Conservation (phyloP, 805 yeast genomes). For the Yarrowia keelungensis region DNA sequence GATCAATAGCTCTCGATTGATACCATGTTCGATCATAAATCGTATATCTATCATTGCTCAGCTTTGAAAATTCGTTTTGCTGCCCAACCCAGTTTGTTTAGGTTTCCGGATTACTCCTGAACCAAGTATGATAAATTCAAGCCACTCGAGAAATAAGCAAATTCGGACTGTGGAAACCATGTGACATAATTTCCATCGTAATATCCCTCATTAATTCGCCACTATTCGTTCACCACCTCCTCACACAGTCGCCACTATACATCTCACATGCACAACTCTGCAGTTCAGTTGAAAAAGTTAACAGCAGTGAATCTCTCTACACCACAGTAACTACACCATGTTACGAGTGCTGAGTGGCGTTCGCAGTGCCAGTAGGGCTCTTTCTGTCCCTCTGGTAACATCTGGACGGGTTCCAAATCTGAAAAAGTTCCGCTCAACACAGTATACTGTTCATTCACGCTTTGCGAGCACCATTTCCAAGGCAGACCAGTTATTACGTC, state of each 20-base stretch:
- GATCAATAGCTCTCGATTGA: no score
- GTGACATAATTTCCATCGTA: no score
- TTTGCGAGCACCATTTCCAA: slow-evolving; percentile 9
- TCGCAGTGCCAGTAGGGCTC: neutral
- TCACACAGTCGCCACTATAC: neutral
- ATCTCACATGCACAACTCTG: neutral
- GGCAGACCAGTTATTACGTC: slow-evolving; percentile 10
- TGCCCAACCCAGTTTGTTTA: no score
- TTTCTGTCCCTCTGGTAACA: neutral
- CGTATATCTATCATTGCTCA: no score
- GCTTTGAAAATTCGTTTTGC: no score
- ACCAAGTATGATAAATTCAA: no score
- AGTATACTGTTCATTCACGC: neutral
- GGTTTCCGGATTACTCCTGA: no score
- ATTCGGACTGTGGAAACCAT: no score
- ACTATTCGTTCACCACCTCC: neutral
- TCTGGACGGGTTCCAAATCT: neutral
- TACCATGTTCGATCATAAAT: no score
- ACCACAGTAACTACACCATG: neutral
- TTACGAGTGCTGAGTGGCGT: slow-evolving; percentile 17
- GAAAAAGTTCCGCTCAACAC: neutral
- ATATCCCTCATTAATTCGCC: no score
- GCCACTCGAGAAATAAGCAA: no score
- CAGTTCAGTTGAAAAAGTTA: neutral
- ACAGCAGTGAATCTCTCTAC: neutral